These are phyloP conservation scores for Geosmithia morbida DNA, from an alignment of 2,329 filamentous ascomycete species.

Conservation along the genomic window DNA sequence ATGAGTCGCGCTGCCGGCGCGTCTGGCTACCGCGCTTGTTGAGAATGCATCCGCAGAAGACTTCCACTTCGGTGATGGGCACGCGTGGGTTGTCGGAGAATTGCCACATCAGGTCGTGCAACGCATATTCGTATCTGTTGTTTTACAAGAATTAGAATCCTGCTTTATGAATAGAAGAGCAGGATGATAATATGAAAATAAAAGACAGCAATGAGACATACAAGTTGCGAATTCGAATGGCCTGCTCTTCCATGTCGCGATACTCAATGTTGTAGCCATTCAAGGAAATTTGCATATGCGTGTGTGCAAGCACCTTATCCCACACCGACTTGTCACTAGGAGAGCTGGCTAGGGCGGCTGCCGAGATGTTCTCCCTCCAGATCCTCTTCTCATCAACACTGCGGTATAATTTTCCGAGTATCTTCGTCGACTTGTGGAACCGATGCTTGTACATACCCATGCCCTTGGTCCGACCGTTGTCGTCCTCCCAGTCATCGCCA, in stretches of 20 bases:
- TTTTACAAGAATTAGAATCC: neutral
- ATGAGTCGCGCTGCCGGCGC: conserved; percentile 33
- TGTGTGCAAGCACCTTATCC: conserved; percentile 19
- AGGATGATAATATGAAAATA: neutral
- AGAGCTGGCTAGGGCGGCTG: neutral
- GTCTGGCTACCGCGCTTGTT: conserved; percentile 34
- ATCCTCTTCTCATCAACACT: conserved; percentile 59
- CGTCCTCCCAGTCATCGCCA: conserved; percentile 10
- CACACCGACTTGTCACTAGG: conserved; percentile 20
- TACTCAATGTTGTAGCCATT: neutral
- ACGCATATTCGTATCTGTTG: conserved; percentile 28
- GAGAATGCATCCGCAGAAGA: conserved; percentile 40
- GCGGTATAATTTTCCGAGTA: conserved; percentile 57
- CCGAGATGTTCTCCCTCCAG: conserved; percentile 34
- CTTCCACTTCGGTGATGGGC: conserved; percentile 33
- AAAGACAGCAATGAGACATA: conserved; percentile 11
- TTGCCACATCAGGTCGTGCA: conserved; percentile 24
- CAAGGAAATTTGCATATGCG: conserved; percentile 5
- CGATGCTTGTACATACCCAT: conserved; percentile 26
- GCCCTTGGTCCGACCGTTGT: conserved; percentile 16
- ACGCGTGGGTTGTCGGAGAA: conserved; percentile 29
- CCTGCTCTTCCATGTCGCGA: conserved; percentile 3
- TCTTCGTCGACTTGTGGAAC: conserved; percentile 55
- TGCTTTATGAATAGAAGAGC: no score
- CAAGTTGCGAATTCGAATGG: conserved; percentile 19